Percentiles rank a stretch among this genome's conserved stretches.
Evolutionary conservation across 768 basidiomycete species (phyloP).

Genomic region (Clavulina sp.): DNA sequence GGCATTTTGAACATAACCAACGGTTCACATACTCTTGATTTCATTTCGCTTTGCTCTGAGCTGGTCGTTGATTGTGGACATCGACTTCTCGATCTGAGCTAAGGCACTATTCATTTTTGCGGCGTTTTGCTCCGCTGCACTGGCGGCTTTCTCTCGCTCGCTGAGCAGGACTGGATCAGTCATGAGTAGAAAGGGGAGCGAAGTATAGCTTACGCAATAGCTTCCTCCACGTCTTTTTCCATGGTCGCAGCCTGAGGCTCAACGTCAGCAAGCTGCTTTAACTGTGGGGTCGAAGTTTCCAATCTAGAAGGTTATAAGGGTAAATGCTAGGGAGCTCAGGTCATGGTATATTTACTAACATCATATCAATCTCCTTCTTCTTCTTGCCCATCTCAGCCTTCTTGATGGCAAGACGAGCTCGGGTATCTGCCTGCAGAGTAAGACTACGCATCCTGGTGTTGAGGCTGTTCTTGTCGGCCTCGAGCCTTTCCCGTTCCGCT

Average conservation of each 20-base stretch:
- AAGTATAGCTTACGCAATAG: constrained; percentile 31
- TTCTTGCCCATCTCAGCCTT: constrained; percentile 48
- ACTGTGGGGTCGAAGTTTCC: constrained; percentile 39
- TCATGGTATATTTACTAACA: constrained; percentile 27
- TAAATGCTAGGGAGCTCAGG: not conserved
- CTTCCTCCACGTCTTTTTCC: constrained; percentile 51
- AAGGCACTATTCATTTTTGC: constrained; percentile 33
- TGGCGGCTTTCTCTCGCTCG: constrained; percentile 36
- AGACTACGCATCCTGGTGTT: constrained; percentile 52
- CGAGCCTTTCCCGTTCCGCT: constrained; percentile 36
- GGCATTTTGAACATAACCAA: not conserved
- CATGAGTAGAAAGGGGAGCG: not conserved
- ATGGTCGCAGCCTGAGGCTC: constrained; percentile 46
- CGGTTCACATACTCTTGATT: constrained; percentile 32
- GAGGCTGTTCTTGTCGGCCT: constrained; percentile 50
- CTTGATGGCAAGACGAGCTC: constrained; percentile 66
- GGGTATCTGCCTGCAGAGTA: constrained; percentile 59
- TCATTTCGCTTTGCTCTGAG: constrained; percentile 45
- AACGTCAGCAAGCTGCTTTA: constrained; percentile 43
- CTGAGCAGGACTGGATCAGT: too few relatives aligned
- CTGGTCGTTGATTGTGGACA: constrained; percentile 42
- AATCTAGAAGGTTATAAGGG: constrained; percentile 29
- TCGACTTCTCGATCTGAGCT: constrained; percentile 43
- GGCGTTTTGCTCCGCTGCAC: constrained; percentile 3
- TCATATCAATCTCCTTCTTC: constrained; percentile 44